A percentile compares a stretch with the other conserved stretches of the same genome.
These are phyloP conservation scores for Hortiboletus campestris DNA, from an alignment of 768 basidiomycete genomes.

Conservation along the genomic window DNA sequence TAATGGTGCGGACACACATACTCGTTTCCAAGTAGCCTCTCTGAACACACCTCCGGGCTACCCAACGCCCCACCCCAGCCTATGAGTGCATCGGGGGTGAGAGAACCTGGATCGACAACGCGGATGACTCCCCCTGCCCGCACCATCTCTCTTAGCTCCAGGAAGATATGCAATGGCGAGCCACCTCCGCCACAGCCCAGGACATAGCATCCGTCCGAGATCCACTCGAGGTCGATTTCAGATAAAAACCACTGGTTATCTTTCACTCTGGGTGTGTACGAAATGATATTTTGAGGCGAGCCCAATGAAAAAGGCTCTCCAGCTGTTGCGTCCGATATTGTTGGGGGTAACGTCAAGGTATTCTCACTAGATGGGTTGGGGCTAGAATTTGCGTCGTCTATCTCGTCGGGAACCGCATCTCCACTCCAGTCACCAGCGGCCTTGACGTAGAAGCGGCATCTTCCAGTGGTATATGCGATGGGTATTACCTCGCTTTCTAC, in stretches of 20 bases:
- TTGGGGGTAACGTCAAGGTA: background rate
- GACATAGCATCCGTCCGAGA: conserved; percentile 61
- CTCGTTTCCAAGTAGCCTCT: conserved; percentile 40
- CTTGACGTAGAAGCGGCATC: conserved; percentile 50
- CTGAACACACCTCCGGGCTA: conserved; percentile 38
- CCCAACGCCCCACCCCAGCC: conserved; percentile 44
- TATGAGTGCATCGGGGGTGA: conserved; percentile 42
- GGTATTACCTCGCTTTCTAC: conserved; percentile 58
- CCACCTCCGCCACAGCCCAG: conserved; percentile 67
- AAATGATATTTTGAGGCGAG: conserved; percentile 27
- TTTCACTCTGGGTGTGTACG: conserved; percentile 40
- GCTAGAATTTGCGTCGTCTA: conserved; percentile 12
- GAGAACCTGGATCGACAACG: conserved; percentile 43
- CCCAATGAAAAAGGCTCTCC: conserved; percentile 15
- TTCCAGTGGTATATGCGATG: conserved; percentile 32
- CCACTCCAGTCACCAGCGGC: conserved; percentile 54
- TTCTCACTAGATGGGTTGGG: conserved; percentile 4
- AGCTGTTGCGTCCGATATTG: conserved; percentile 3
- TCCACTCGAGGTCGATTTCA: conserved; percentile 53
- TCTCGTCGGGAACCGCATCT: conserved; percentile 19
- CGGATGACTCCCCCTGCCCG: conserved; percentile 46
- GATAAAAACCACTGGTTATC: conserved; percentile 43
- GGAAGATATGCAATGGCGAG: conserved; percentile 49
- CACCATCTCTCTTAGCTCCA: conserved; percentile 51
- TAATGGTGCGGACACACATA: conserved; percentile 9